A percentile compares a stretch with the other conserved stretches of the same genome.
Conservation (phyloP, 805 yeast species). For the Candida sakaeoensis region DNA sequence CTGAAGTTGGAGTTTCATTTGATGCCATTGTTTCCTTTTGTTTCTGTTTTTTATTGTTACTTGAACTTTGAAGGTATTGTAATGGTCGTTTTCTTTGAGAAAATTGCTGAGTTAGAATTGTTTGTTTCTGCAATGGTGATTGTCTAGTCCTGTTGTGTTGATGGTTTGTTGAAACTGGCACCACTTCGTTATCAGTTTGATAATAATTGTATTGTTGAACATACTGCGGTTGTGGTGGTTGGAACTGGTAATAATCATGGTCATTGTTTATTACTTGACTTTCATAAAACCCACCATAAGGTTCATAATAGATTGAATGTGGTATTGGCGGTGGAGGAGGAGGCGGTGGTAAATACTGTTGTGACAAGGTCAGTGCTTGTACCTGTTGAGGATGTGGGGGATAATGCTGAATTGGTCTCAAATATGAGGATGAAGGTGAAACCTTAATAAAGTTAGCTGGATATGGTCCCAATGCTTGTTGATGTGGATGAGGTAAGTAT, state of each 20-base stretch:
- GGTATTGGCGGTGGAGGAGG: constrained; percentile 2
- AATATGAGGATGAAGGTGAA: constrained; percentile 2
- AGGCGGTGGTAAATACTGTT: constrained; percentile 1
- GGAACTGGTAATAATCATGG: background rate
- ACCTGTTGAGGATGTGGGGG: background rate
- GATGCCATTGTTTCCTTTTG: background rate
- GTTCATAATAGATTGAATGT: background rate
- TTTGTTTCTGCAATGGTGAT: background rate
- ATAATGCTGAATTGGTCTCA: constrained; percentile 6
- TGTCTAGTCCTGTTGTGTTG: background rate
- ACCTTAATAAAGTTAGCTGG: constrained; percentile 2
- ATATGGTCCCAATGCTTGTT: constrained; percentile 24
- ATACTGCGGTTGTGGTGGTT: constrained; percentile 2
- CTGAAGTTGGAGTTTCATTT: background rate
- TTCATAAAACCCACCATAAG: background rate
- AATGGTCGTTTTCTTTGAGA: background rate
- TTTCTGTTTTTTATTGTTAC: background rate
- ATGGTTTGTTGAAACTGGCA: background rate
- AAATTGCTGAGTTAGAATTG: background rate
- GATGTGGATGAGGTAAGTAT: constrained; percentile 15
- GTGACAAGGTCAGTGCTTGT: background rate
- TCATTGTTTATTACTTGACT: background rate
- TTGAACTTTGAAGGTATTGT: background rate
- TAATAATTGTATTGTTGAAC: constrained; percentile 1
- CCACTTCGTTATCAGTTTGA: background rate